A percentile compares a stretch with the other conserved stretches of the same genome.
Conservation (phyloP, 495 filamentous ascomycete genomes). For the Bacidia rubella region DNA sequence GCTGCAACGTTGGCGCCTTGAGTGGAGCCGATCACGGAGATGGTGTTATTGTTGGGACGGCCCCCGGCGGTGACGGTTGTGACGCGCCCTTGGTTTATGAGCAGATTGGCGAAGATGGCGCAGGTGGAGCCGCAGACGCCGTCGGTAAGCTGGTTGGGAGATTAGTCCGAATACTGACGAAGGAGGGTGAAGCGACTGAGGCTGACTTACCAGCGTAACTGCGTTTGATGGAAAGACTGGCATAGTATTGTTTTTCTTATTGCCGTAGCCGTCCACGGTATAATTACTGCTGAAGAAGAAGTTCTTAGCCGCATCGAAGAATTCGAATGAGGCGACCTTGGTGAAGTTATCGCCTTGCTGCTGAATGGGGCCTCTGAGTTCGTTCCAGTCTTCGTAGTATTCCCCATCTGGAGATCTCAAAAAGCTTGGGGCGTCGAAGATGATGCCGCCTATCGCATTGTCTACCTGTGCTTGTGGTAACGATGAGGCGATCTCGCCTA, state of each 20-base stretch:
- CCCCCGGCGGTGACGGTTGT: background rate
- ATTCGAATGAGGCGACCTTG: background rate
- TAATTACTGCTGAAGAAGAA: background rate
- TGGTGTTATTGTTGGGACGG: background rate
- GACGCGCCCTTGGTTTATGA: background rate
- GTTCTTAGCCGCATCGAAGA: background rate
- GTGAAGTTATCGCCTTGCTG: background rate
- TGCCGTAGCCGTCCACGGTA: background rate
- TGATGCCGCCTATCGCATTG: background rate
- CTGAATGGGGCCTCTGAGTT: background rate
- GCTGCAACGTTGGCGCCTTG: background rate
- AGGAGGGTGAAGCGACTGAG: background rate
- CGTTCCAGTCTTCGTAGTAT: background rate
- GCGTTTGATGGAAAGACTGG: background rate
- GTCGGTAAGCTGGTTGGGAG: background rate
- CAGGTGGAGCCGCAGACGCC: background rate
- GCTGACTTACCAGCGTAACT: background rate
- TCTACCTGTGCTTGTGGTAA: background rate
- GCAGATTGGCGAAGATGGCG: background rate
- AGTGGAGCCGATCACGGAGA: background rate
- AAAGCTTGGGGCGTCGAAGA: background rate
- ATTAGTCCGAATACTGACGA: background rate
- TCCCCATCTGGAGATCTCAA: background rate
- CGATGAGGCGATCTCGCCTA: background rate
- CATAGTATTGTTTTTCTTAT: background rate